Evolutionary conservation across 768 basidiomycete species (phyloP), one percentile per base, ranked within the genome.

Genomic region (Trametes meyenii): DNA sequence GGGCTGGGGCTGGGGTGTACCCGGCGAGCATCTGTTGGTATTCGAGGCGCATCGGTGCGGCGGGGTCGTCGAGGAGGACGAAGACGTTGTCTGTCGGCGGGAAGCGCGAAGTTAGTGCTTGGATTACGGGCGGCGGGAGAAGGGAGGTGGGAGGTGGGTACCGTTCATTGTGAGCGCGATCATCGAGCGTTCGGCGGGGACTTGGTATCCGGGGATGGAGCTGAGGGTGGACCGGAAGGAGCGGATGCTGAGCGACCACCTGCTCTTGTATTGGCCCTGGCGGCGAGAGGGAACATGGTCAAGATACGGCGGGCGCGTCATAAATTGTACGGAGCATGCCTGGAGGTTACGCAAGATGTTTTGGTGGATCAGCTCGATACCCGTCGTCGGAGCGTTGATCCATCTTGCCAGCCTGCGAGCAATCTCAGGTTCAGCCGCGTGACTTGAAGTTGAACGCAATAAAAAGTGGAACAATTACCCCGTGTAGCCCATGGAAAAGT

Each of bases 371-470:
- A 88, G 79, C 52, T 86, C 82, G 21, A 92, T 73, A 29, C 89
- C 89, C 55, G 83, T 81, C 12, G 85, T 79, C 3, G 91, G 90
- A n/a, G 90, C 88, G 73, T 92, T 91, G 29, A 87, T 82, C 91
- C 90, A 92, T 65, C 91, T 83, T 44, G 89, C 91, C 54, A 93
- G 76, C 48, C 90, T 92, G 33, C 12, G 24, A 16, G 5, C 29
- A 26, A 17, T 36, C 16, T 14, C 10, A 23, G 5, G 42, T 7
- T 43, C 48, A 60, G 40, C 24, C 2, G 38, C 4, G 17, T 4
- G 3, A 3, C 21, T 3, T 3, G 19, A 58, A 43, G 21, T 33
- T 24, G 7, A 5, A 43, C 14, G 3, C 17, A 12, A n/a, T n/a
- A n/a, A n/a, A 5, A 24, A 16, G 3, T 8, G 42, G 14, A 16